Percentiles rank a stretch among this genome's conserved stretches.
Conservation (phyloP, 805 yeast genomes). For the Candida railenensis region DNA sequence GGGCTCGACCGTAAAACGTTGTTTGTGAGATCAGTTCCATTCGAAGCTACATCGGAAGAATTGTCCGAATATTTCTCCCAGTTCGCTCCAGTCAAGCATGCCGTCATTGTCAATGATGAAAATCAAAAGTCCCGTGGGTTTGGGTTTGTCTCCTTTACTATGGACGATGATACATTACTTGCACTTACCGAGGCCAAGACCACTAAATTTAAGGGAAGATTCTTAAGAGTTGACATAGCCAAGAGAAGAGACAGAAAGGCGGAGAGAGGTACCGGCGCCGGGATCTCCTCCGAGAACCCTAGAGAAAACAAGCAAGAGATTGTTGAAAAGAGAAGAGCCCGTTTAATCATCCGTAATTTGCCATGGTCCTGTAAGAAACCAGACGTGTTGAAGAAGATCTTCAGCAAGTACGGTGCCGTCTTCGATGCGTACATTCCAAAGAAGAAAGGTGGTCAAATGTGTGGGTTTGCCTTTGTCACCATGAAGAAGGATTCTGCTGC, state of each 20-base stretch:
- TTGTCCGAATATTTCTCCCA: constrained; percentile 84
- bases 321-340: constrained; percentile 76
- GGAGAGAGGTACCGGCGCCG: constrained; percentile 3
- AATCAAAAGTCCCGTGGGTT: constrained; percentile 84
- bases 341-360: constrained; percentile 84
- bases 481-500: constrained; percentile 82
- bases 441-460: constrained; percentile 82
- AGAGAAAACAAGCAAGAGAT: constrained; percentile 19
- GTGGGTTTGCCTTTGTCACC: constrained; percentile 93
- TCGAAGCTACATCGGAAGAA: constrained; percentile 76
- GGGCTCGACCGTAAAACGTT: constrained; percentile 60
- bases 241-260: constrained; percentile 81
- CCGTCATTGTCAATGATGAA: constrained; percentile 81
- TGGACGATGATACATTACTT: constrained; percentile 76
- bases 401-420: constrained; percentile 80
- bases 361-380: constrained; percentile 95
- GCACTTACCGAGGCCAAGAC: constrained; percentile 72
- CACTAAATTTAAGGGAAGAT: constrained; percentile 60
- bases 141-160: constrained; percentile 89
- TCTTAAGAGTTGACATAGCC: constrained; percentile 81
- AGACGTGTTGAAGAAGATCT: constrained; percentile 64
- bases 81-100: constrained; percentile 93
- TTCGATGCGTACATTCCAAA: constrained; percentile 87
- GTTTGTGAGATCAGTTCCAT: constrained; percentile 84
- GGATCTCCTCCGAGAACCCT: constrained; percentile 7